Base-by-base conservation (phyloP, 805 yeast genomes). In the Debaryomyces maramus region DNA sequence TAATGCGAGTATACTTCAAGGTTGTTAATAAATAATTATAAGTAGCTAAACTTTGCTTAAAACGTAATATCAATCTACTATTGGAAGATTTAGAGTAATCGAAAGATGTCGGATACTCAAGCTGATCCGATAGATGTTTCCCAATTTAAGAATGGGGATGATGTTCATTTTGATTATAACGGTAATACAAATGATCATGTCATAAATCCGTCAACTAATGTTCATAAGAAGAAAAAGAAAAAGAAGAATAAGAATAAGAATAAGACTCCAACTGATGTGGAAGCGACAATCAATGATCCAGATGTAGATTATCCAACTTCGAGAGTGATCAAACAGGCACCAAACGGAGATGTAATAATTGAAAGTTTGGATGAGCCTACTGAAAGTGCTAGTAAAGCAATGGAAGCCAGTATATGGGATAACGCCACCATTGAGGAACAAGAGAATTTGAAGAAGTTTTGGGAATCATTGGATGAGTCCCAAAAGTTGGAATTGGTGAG, bases 271-370 rank as follows among this genome's bases (percentile, higher is more conserved):
- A 14, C 44, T 11, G 32, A 51, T 3, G 37, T 46, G 5, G 32
- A 36, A 15, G 80, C 78, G 2, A 72, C 78, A 34, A 50, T 80
- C 18, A 74, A 73, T 52, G 70, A 80, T 50, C 78, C 82, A 10
- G 69, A 73, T 28, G 73, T 76, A 24, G 88, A 82, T 11, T 85
- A 85, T 53, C 93, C 93, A 2, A 72, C 77, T 10, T 82, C 89
- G 6, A 61, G 93, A 41, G 80, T 85, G 4, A 80, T 85, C 33
- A 83, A 78, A 48, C 81, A 82, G 49, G 85, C 78, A 3, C 75
- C 82, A 3, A 83, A 85, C 56, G 95, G 95, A 6, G 87, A 84
- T 49, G 85, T 86, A 4, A 76, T 85, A 35, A 88, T 87, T 17
- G 84, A 85, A 50, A 72, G 77, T 37, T 54, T 79, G 36, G 72